These are phyloP conservation scores for Nannizziopsis arthrosporioides DNA, from an alignment of 2,329 filamentous ascomycete species.

Conservation along the genomic window DNA sequence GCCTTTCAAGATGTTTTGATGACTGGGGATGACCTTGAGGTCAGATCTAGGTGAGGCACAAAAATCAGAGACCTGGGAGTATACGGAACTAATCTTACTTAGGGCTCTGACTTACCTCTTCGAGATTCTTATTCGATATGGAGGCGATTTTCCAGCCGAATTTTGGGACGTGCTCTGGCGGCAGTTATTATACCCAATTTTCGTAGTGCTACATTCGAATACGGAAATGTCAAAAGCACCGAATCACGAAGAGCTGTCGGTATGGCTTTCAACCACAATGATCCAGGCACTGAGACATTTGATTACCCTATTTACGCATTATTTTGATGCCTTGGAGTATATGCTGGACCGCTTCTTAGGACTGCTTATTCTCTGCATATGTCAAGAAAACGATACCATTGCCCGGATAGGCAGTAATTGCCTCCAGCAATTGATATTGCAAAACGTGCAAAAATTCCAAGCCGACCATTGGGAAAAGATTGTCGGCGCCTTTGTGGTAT, in stretches of 20 bases:
- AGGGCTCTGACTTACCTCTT: conserved; percentile 90
- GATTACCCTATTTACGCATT: conserved; percentile 97
- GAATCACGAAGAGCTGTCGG: conserved; percentile 91
- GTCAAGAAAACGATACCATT: conserved; percentile 97
- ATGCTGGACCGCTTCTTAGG: conserved; percentile 98
- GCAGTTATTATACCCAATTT: conserved; percentile 93
- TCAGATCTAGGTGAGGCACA: conserved; percentile 51
- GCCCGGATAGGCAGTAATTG: conserved; percentile 97
- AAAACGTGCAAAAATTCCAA: conserved; percentile 88
- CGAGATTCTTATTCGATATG: conserved; percentile 79
- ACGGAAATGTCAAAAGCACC: conserved; percentile 92
- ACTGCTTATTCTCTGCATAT: conserved; percentile 87
- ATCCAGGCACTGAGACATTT: conserved; percentile 96
- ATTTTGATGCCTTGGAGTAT: conserved; percentile 89
- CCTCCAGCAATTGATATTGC: conserved; percentile 86
- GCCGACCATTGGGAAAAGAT: conserved; percentile 86
- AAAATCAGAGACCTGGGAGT: neutral
- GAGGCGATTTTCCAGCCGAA: conserved; percentile 77
- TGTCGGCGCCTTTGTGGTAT: conserved; percentile 85
- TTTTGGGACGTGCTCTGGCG: conserved; percentile 99
- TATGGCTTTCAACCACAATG: conserved; percentile 99
- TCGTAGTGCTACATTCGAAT: conserved; percentile 91
- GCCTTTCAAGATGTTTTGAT: conserved; percentile 98
- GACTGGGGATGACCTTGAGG: conserved; percentile 96
- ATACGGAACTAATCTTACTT: neutral